Conservation (phyloP, 257 asterid genomes). For the Voacanga thouarsii region DNA sequence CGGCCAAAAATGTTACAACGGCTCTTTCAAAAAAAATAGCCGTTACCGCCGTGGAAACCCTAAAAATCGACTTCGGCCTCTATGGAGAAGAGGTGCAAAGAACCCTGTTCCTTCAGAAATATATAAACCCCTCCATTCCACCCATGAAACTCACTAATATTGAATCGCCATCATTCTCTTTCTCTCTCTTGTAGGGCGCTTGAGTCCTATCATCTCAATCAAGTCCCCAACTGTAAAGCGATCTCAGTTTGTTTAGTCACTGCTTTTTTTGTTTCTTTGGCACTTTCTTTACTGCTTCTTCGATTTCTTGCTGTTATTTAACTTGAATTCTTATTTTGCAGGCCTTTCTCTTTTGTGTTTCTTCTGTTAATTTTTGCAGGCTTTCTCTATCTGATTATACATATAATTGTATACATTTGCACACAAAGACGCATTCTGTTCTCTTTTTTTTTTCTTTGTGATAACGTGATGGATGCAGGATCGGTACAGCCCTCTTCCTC, state of each 20-base stretch:
- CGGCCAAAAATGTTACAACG: slow-evolving; percentile 18
- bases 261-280: background rate
- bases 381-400: slow-evolving; percentile 7
- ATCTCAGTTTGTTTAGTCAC: background rate
- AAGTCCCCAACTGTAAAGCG: background rate
- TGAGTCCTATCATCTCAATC: background rate
- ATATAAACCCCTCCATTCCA: slow-evolving; percentile 14
- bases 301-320: slow-evolving; percentile 18
- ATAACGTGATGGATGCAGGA: slow-evolving; percentile 82
- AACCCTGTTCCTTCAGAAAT: background rate
- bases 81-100: background rate
- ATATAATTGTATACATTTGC: background rate
- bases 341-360: slow-evolving; percentile 21
- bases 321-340: slow-evolving; percentile 36
- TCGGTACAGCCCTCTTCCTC: slow-evolving; percentile 24
- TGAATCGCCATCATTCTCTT: slow-evolving; percentile 16
- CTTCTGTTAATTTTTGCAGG: slow-evolving; percentile 4
- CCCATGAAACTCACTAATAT: slow-evolving; percentile 13
- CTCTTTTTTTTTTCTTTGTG: slow-evolving; percentile 18
- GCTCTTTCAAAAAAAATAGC: slow-evolving; percentile 29
- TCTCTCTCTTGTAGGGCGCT: background rate
- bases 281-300: slow-evolving; percentile 17
- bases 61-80: background rate
- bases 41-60: slow-evolving; percentile 28
- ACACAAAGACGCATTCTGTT: background rate